These are phyloP conservation scores for Myrica gale DNA, from an alignment of 306 rosid species.

Conservation along the genomic window DNA sequence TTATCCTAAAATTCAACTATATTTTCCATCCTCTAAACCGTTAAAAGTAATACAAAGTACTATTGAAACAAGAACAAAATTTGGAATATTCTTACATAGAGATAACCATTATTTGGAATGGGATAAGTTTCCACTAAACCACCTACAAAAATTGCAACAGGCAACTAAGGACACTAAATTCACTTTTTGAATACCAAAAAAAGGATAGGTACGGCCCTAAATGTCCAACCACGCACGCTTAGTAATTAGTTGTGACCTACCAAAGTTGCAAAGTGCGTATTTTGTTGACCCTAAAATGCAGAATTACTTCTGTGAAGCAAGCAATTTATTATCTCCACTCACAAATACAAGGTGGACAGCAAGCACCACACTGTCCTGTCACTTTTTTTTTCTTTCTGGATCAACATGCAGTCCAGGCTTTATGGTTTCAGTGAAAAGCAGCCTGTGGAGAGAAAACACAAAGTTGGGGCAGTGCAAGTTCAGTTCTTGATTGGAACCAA, in stretches of 20 bases:
- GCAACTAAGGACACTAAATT: too few species aligned
- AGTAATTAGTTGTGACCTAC: neutral
- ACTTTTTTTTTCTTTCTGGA: neutral
- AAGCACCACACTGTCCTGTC: neutral
- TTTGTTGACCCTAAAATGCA: neutral
- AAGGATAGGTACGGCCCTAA: too few species aligned
- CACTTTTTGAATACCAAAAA: too few species aligned
- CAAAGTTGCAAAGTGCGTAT: neutral
- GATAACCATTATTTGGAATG: too few species aligned
- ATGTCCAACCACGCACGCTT: neutral
- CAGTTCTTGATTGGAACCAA: slow-evolving; percentile 13
- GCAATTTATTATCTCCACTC: neutral
- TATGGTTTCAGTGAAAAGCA: slow-evolving; percentile 8
- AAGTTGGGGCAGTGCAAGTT: neutral
- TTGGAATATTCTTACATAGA: too few species aligned
- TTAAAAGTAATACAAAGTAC: too few species aligned
- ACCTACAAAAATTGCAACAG: too few species aligned
- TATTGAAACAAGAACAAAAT: too few species aligned
- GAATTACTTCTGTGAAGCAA: neutral
- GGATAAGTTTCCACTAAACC: too few species aligned
- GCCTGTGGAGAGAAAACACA: neutral
- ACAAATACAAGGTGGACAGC: slow-evolving; percentile 3
- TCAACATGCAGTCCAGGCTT: neutral
- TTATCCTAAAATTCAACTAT: too few species aligned
- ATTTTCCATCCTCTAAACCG: too few species aligned